Evolutionary conservation across 495 filamentous ascomycete genomes (phyloP).

Genomic region (Pseudomonodictys pantanalensis): DNA sequence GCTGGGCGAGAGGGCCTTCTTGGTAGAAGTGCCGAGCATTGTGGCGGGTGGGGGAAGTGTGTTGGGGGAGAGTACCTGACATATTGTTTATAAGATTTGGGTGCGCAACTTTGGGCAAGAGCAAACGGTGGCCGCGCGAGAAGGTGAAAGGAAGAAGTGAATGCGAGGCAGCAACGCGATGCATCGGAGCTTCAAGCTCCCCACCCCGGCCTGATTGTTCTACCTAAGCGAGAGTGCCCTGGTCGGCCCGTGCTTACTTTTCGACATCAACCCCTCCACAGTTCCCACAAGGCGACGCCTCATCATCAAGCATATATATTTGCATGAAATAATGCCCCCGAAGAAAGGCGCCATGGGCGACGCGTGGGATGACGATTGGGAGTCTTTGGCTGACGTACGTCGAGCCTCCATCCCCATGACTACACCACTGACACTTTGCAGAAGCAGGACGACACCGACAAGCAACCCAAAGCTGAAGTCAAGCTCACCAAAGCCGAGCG

Average conservation of each 20-base stretch:
- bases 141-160: too few relatives aligned
- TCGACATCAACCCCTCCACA: not conserved
- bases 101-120: too few relatives aligned
- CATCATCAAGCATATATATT: not conserved
- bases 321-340: constrained; percentile 40
- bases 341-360: constrained; percentile 58
- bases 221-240: too few relatives aligned
- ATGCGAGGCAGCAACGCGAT: too few relatives aligned
- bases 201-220: too few relatives aligned
- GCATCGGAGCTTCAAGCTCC: too few relatives aligned
- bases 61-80: too few relatives aligned
- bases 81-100: too few relatives aligned
- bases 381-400: constrained; percentile 68
- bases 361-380: constrained; percentile 93
- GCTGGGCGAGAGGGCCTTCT: not conserved
- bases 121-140: too few relatives aligned
- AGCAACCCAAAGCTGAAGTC: constrained; percentile 7
- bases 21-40: too few relatives aligned
- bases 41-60: not conserved
- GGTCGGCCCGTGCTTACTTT: too few relatives aligned
- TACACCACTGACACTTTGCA: constrained; percentile 28
- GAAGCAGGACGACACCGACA: constrained; percentile 40
- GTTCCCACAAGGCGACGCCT: not conserved
- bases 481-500: constrained; percentile 72
- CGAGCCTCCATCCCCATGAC: not conserved